phyloP scores from a whole-genome alignment of 2,329 filamentous ascomycete species.

The Stagonosporopsis cucurbitacearum region DNA sequence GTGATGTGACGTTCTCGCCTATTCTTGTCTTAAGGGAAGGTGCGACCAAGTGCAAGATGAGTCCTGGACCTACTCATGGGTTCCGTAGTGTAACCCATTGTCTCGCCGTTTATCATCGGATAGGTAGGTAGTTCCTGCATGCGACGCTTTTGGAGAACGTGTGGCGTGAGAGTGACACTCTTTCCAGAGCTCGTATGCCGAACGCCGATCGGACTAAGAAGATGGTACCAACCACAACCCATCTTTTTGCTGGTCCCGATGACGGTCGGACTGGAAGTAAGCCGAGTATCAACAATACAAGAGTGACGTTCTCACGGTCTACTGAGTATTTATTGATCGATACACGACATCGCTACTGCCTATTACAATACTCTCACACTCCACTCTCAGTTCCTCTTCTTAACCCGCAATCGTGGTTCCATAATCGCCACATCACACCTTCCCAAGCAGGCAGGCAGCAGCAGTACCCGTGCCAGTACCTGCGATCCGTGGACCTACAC shows the following conservation, averaged over 20 bases:
- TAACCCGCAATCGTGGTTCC: not conserved
- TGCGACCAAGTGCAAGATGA: not conserved
- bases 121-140: slow-evolving; percentile 10
- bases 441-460: too few relatives aligned
- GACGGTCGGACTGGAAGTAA: too few relatives aligned
- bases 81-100: too few relatives aligned
- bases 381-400: not conserved
- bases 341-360: too few relatives aligned
- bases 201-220: slow-evolving; percentile 8
- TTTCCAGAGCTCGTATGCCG: not conserved
- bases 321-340: too few relatives aligned
- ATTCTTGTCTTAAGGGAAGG: not conserved
- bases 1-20: not conserved
- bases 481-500: not conserved
- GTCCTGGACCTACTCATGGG: too few relatives aligned
- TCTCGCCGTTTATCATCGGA: slow-evolving; percentile 6
- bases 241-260: not conserved
- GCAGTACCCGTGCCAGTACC: too few relatives aligned
- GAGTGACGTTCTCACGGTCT: too few relatives aligned
- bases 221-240: not conserved
- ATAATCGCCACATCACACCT: not conserved
- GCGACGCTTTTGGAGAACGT: slow-evolving; percentile 17
- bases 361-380: too few relatives aligned
- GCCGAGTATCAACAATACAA: too few relatives aligned
- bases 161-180: slow-evolving; percentile 5